These are phyloP conservation scores for Pinus albicaulis DNA, from an alignment of 75 land plant species.

Conservation along the genomic window DNA sequence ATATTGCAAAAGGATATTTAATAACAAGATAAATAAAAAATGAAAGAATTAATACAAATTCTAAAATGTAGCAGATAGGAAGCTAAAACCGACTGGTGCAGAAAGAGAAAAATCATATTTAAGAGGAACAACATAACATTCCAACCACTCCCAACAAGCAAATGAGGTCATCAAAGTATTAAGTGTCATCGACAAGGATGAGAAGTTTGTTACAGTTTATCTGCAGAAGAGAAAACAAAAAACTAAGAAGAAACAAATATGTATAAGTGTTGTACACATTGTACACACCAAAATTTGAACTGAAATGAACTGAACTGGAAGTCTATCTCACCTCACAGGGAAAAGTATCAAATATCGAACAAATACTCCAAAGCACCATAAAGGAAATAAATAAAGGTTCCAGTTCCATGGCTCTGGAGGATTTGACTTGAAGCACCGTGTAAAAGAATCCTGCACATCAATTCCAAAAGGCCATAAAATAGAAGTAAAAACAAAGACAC, in stretches of 20 bases:
- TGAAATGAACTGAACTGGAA: neutral
- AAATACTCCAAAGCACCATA: constrained; percentile 87
- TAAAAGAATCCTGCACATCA: constrained; percentile 83
- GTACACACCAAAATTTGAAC: neutral
- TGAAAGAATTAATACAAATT: no score
- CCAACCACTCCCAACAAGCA: no score
- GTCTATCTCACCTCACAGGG: constrained; percentile 64
- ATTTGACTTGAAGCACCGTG: constrained; percentile 96
- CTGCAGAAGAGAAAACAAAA: neutral
- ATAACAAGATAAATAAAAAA: no score
- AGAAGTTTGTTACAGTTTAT: no score
- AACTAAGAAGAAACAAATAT: neutral
- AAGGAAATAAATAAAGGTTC: constrained; percentile 95
- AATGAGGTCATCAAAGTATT: no score
- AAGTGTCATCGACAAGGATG: no score
- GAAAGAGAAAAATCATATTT: no score
- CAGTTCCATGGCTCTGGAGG: constrained; percentile 99
- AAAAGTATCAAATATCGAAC: constrained; percentile 79
- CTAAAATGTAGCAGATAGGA: no score
- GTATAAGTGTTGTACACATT: no score
- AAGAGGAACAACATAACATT: no score
- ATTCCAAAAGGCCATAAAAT: constrained; percentile 6
- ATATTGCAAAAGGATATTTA: no score
- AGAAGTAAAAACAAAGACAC: neutral
- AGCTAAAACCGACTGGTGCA: no score